Conservation (phyloP, 306 rosid genomes). For the Erythrophleum fordii region DNA sequence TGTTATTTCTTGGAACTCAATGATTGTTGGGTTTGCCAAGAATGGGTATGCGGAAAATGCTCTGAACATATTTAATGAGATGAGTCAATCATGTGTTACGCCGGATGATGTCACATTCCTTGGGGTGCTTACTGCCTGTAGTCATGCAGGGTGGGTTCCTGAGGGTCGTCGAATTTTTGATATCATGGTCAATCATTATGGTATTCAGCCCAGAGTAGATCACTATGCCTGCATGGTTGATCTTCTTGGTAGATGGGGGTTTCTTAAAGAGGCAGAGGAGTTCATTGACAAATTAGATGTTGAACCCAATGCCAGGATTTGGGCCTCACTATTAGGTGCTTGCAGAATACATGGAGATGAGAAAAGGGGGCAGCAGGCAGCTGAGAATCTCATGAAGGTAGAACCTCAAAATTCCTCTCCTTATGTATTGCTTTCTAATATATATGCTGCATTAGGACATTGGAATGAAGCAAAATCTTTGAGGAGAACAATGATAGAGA, state of each 20-base stretch:
- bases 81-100: constrained; percentile 49
- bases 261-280: constrained; percentile 79
- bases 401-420: constrained; percentile 74
- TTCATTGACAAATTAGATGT: constrained; percentile 47
- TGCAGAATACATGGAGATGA: constrained; percentile 88
- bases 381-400: constrained; percentile 66
- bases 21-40: constrained; percentile 86
- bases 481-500: constrained; percentile 70
- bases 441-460: constrained; percentile 73
- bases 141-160: constrained; percentile 77
- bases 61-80: constrained; percentile 59
- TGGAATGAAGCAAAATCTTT: constrained; percentile 69
- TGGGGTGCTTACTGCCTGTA: constrained; percentile 85
- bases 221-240: constrained; percentile 81
- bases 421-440: constrained; percentile 66
- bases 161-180: constrained; percentile 67
- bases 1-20: constrained; percentile 85
- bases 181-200: constrained; percentile 52
- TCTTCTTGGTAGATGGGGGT: constrained; percentile 83
- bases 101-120: constrained; percentile 87
- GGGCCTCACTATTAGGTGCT: constrained; percentile 78
- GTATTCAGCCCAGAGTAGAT: constrained; percentile 61
- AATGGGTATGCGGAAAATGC: constrained; percentile 75
- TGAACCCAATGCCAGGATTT: constrained; percentile 66
- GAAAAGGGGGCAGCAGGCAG: constrained; percentile 66